A percentile compares a stretch with the other conserved stretches of the same genome.
Conservation (phyloP, 768 basidiomycete species). For the Collybia nuda region DNA sequence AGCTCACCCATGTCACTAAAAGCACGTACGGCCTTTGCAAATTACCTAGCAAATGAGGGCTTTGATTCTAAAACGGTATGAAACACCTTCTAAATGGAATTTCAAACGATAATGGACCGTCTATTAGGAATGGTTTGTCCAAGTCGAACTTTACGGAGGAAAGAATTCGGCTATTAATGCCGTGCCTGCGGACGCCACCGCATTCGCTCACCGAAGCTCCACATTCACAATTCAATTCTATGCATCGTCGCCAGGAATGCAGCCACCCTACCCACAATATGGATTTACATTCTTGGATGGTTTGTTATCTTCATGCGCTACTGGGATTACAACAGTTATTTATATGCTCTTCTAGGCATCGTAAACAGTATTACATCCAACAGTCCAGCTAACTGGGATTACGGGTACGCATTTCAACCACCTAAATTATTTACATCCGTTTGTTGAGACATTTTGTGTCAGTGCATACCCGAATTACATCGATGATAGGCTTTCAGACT, state of each 20-base stretch:
- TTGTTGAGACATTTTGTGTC: too few relatives aligned
- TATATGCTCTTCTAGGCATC: not conserved
- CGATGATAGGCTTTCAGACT: too few relatives aligned
- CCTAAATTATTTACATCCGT: too few relatives aligned
- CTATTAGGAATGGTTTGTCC: slow-evolving; percentile 22
- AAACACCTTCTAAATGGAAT: too few relatives aligned
- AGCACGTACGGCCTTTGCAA: slow-evolving; percentile 28
- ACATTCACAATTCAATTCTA: slow-evolving; percentile 37
- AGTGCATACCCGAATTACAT: too few relatives aligned
- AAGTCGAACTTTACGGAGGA: slow-evolving; percentile 30
- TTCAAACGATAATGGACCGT: too few relatives aligned
- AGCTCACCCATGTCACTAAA: slow-evolving; percentile 25
- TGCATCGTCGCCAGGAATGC: slow-evolving; percentile 20
- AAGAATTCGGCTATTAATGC: slow-evolving; percentile 29
- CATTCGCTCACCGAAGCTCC: slow-evolving; percentile 31
- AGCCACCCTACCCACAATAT: slow-evolving; percentile 28
- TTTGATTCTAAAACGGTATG: slow-evolving; percentile 5
- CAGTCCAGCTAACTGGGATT: not conserved
- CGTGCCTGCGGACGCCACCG: slow-evolving; percentile 24
- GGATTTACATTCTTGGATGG: slow-evolving; percentile 37
- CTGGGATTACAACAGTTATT: too few relatives aligned
- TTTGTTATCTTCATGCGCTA: slow-evolving; percentile 2
- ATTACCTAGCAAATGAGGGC: slow-evolving; percentile 33
- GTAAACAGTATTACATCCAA: not conserved
- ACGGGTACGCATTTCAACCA: not conserved